Evolutionary conservation across 192 early-diverging fungal species (phyloP), one percentile per base, ranked within the genome.

Genomic region (Rhizophagus prolifer): DNA sequence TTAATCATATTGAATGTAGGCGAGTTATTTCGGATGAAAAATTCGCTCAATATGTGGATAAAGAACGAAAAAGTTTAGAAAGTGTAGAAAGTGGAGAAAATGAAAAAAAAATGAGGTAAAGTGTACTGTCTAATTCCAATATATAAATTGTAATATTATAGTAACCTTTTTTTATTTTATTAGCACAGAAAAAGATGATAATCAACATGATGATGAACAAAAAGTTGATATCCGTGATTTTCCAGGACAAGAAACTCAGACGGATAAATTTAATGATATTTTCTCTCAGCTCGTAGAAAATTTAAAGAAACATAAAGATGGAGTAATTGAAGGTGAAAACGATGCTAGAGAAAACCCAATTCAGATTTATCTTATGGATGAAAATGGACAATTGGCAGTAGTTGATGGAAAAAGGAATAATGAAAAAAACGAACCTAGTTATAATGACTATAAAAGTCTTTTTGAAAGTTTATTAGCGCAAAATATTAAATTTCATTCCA

Each of bases 1-100:
- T 88, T 31, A 81, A 92, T 70, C 79, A 82, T 31, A 92, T 94
- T 31, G 75, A 81, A 62, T 94, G 93, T 81, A 86, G 86, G 63
- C 85, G 85, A 9, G 83, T 94, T 1, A 84, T 92, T 1, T 69
- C 88, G 3, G 91, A 93, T 61, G 80, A 31, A 66, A 34, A 21
- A 16, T 54, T 54, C 16, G 47, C 13, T 19, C 47, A 54, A 19
- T 54, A 16, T 54, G 4, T 54, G 14, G 47, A 54, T 54, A 54
- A 54, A 54, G 47, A 54, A 54, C 47, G 14, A 54, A 54, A 54
- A 54, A 54, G 47, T 16, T 54, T 54, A 54, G 47, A 54, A 19
- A 54, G 47, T 54, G 47, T 54, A 54, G 47, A 54, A 19, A 54
- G 47, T 54, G 47, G 47, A 16, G 47, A 54, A 21, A 54, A 54